Evolutionary conservation across 768 basidiomycete genomes (phyloP).

Genomic region (Tylopilus rubrobrunneus): DNA sequence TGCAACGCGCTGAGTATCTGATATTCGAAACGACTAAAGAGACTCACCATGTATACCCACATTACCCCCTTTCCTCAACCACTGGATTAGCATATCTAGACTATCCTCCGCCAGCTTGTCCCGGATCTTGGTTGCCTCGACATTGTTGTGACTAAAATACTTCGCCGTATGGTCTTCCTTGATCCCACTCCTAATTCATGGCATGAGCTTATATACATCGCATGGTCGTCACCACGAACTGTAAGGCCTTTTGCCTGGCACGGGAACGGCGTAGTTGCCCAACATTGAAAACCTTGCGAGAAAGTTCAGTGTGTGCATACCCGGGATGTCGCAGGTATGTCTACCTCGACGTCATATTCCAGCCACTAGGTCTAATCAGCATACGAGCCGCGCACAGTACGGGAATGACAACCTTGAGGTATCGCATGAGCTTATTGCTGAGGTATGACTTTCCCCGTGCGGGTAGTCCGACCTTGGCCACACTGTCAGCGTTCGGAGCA

Average conservation of each 20-base stretch:
- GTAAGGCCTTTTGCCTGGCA: slow-evolving; percentile 74
- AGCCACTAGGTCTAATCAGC: slow-evolving; percentile 67
- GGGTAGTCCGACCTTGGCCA: slow-evolving; percentile 83
- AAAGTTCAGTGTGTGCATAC: not conserved
- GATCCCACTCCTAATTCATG: slow-evolving; percentile 58
- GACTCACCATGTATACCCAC: slow-evolving; percentile 91
- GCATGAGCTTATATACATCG: slow-evolving; percentile 2
- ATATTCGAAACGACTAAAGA: not conserved
- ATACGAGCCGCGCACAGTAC: not conserved
- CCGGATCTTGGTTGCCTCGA: slow-evolving; percentile 67
- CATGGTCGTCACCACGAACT: slow-evolving; percentile 39
- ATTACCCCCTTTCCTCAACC: slow-evolving; percentile 94
- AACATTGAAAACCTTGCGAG: slow-evolving; percentile 88
- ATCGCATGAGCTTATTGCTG: slow-evolving; percentile 96
- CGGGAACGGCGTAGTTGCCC: slow-evolving; percentile 89
- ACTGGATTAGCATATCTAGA: slow-evolving; percentile 89
- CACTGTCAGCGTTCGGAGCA: not conserved
- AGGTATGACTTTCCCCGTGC: slow-evolving; percentile 98
- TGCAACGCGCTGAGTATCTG: not conserved
- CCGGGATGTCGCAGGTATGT: not conserved
- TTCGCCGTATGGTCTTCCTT: slow-evolving; percentile 88
- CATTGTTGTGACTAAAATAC: slow-evolving; percentile 88
- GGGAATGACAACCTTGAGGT: slow-evolving; percentile 67
- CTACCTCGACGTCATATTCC: slow-evolving; percentile 94
- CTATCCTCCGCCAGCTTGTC: slow-evolving; percentile 88